phyloP scores from a whole-genome alignment of 1,284 basidiomycete genomes.

The Irpex sp. region DNA sequence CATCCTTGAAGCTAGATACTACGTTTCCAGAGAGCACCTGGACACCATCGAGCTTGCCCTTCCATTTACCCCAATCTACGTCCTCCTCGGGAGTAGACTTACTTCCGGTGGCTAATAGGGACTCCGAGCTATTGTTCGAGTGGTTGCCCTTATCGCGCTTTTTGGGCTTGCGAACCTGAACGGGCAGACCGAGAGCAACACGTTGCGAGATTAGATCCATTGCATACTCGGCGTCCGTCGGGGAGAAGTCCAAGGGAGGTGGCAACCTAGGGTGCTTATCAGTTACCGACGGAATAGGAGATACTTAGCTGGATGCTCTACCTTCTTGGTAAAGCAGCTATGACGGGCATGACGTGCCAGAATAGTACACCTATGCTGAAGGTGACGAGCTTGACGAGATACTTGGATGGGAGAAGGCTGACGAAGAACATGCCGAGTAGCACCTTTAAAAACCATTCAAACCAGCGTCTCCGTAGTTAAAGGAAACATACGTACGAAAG shows the following conservation, averaged over 20 bases:
- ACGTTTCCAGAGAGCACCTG: conserved; percentile 39
- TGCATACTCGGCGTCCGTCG: conserved; percentile 62
- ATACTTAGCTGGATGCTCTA: conserved; percentile 19
- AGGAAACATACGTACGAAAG: conserved; percentile 29
- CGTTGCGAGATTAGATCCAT: conserved; percentile 62
- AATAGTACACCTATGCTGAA: conserved; percentile 45
- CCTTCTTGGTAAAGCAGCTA: conserved; percentile 48
- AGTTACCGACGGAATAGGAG: background rate
- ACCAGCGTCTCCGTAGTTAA: background rate
- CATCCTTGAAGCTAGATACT: conserved; percentile 33
- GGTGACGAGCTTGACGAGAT: conserved; percentile 42
- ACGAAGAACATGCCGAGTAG: conserved; percentile 33
- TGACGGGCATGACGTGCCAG: conserved; percentile 60
- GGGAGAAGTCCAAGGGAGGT: conserved; percentile 42
- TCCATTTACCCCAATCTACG: conserved; percentile 54
- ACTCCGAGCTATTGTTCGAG: background rate
- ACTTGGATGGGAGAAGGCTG: conserved; percentile 43
- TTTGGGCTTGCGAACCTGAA: conserved; percentile 18
- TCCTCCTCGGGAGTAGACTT: background rate
- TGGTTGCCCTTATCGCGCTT: background rate
- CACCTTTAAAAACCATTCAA: conserved; percentile 21
- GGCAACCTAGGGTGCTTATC: conserved; percentile 28
- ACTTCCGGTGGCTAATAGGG: background rate
- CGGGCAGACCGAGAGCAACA: conserved; percentile 44
- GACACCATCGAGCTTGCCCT: conserved; percentile 37